Conservation (phyloP, 2,329 filamentous ascomycete species). For the Claviceps sorghi region DNA sequence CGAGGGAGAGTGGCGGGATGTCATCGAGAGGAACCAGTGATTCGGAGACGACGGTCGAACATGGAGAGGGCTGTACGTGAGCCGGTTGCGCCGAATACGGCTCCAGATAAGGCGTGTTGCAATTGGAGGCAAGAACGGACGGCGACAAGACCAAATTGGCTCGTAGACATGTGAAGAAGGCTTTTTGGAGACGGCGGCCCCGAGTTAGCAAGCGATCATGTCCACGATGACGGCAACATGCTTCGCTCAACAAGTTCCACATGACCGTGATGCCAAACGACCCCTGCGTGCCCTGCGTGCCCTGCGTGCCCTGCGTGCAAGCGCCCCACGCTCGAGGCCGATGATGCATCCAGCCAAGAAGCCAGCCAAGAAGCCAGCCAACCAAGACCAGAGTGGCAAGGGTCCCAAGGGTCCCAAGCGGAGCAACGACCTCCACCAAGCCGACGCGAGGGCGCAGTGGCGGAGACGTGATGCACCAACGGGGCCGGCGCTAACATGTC, state of each 20-base stretch:
- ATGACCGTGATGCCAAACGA: neutral
- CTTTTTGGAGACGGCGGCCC: constrained; percentile 33
- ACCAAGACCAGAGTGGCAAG: no score
- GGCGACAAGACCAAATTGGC: constrained; percentile 60
- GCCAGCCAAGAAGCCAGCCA: neutral
- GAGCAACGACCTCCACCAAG: no score
- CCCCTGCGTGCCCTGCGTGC: no score
- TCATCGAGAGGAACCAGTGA: constrained; percentile 26
- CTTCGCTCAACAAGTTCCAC: neutral
- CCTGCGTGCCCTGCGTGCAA: neutral
- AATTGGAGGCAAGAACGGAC: constrained; percentile 46
- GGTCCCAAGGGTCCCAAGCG: no score
- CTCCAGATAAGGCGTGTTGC: constrained; percentile 49
- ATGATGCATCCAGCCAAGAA: neutral
- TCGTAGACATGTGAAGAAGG: constrained; percentile 69
- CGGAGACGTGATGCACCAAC: no score
- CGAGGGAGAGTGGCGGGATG: constrained; percentile 50
- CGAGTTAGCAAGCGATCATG: neutral
- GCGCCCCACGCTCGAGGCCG: neutral
- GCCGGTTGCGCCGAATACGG: constrained; percentile 25
- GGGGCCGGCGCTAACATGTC: no score
- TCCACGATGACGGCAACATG: neutral
- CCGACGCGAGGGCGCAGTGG: no score
- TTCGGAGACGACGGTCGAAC: constrained; percentile 35
- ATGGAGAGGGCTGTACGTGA: constrained; percentile 32